Base-by-base conservation (phyloP, 257 asterid species). In the Penstemon davidsonii region DNA sequence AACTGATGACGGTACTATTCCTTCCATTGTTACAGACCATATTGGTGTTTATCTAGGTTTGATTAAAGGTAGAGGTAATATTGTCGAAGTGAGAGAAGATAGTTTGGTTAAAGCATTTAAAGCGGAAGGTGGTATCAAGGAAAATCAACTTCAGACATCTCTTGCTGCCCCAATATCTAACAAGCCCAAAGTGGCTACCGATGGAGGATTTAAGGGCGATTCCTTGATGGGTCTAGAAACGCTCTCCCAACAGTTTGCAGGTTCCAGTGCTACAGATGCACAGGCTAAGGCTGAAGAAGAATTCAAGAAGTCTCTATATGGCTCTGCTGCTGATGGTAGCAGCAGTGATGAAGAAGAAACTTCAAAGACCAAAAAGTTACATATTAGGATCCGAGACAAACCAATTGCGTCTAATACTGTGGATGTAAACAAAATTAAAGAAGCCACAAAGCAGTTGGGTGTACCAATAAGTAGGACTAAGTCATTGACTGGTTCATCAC, bases 231-330 rank as follows among this genome's bases (percentile, higher is more conserved):
- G 96, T 69, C 83, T 91, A 43, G 97, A 91, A 73, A 78, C 82
- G 64, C 91, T 87, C 53, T 78, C 92, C 69, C 85, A 79, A 64
- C 91, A 84, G 76, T 67, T 72, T 79, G 68, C 79, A 10, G 78
- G 83, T 78, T 75, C 95, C 67, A 74, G 64, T 73, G 79, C 82
- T 74, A 69, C 74, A 55, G 97, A 91, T 79, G 97, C 96, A 64
- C 99, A 94, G 84, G 82, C 97, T 60, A 94, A 91, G 85, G 99
- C 97, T 13, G 97, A 86, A 71, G 99, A 86, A 80, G 99, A 94
- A 79, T 94, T 91, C 78, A 94, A 94, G 87, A 94, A 83, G 75
- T 83, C 96, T 10, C 64, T 85, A 7, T 94, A 91, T 65, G 92
- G 89, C 56, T 45, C 97, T 69, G 82, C 84, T 68, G 95, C 86